These are phyloP conservation scores for Nemania serpens DNA, from an alignment of 2,329 filamentous ascomycete species.

Conservation along the genomic window DNA sequence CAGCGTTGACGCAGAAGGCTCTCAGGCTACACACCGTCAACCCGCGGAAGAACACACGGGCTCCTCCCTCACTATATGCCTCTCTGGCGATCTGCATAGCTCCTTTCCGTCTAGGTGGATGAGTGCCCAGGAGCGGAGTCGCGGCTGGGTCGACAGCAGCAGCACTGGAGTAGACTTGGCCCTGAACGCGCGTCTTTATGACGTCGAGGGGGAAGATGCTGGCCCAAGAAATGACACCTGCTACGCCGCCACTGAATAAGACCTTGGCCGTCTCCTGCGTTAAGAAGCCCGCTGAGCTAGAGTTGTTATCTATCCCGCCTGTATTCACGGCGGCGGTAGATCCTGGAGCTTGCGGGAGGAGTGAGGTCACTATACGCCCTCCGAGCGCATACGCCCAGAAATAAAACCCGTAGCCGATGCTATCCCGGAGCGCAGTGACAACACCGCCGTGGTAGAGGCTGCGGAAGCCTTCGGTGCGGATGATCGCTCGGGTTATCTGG, in stretches of 20 bases:
- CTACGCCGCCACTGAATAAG: slow-evolving; percentile 82
- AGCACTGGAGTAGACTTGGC: slow-evolving; percentile 53
- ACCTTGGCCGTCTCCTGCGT: slow-evolving; percentile 63
- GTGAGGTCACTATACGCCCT: slow-evolving; percentile 50
- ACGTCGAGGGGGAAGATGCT: slow-evolving; percentile 92
- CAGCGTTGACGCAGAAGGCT: slow-evolving; percentile 91
- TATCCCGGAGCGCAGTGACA: slow-evolving; percentile 82
- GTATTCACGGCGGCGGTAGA: background rate
- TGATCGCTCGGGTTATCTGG: slow-evolving; percentile 65
- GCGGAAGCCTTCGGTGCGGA: slow-evolving; percentile 60
- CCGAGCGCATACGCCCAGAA: slow-evolving; percentile 90
- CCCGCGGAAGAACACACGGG: slow-evolving; percentile 70
- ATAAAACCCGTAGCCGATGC: slow-evolving; percentile 95
- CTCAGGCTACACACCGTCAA: slow-evolving; percentile 80
- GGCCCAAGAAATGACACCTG: slow-evolving; percentile 86
- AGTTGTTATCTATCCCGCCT: background rate
- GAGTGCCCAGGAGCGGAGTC: slow-evolving; percentile 40
- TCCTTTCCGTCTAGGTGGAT: slow-evolving; percentile 45
- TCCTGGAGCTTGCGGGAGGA: background rate
- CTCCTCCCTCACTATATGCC: slow-evolving; percentile 68
- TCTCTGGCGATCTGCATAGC: slow-evolving; percentile 68
- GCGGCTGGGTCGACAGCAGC: background rate
- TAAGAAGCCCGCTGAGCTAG: slow-evolving; percentile 23
- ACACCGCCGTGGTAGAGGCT: slow-evolving; percentile 82
- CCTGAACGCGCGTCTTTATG: slow-evolving; percentile 90